Evolutionary conservation across 768 basidiomycete genomes (phyloP), one percentile per base, ranked within the genome.

Genomic region (Inosperma sp.): DNA sequence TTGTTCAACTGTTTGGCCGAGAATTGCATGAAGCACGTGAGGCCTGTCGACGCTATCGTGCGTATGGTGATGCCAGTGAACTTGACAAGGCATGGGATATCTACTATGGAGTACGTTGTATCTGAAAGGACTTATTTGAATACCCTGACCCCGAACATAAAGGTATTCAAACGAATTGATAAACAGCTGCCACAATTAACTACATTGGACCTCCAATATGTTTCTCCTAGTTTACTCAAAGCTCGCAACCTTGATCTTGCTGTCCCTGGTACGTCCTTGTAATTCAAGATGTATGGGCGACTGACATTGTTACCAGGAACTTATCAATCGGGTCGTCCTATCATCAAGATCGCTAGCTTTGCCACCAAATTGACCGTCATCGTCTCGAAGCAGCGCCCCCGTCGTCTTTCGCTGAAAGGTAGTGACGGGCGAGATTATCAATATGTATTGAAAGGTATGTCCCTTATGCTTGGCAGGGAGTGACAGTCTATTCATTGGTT

Each of bases 81-180:
- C 72, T 99, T 40, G 96, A 98, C 64, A 91, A 88, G 62, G 96
- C 96, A 26, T 99, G 96, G 96, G 96, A 98, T 61, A 93, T 97
- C 22, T 99, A 99, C 68, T 99, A 97, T 61, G 83, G 82, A 41
- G 93, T 92, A 62, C 55, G 84, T 66, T n/a, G 17, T 13, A 33
- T 41, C 48, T 16, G 40, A 14, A 7, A 10, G 31, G n/a, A 7
- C 29, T 25, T 27, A 30, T 12, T 14, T 13, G 16, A 21, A 16
- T 3, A 19, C 29, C 17, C 36, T 21, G 51, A 16, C 44, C 26
- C 8, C 5, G 14, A 7, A 33, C 26, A 4, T 13, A 56, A n/a
- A 94, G 90, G 88, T 97, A 26, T 98, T 98, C 77, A 90, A 91
- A 68, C 92, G 90, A 65, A 84, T 99, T 49, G 91, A 96, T 65